Base-by-base conservation (phyloP, 345 rosid genomes). In the Adansonia digitata region DNA sequence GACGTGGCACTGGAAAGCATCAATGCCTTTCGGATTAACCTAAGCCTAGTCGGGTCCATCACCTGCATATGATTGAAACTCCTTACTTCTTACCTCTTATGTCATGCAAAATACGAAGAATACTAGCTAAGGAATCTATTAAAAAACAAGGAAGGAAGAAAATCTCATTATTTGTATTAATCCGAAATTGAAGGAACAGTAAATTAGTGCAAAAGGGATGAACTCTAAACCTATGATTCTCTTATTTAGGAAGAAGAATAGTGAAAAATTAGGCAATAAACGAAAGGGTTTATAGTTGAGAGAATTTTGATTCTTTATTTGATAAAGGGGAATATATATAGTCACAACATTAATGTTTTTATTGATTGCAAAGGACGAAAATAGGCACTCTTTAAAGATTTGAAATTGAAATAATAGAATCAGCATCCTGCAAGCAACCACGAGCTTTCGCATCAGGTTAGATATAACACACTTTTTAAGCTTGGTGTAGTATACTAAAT, bases 401-500 rank as follows among this genome's bases (percentile, higher is more conserved):
- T 52, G 74, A 37, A 53, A 56, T 26, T 11, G 2, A 42, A 12
- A 27, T 5, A 5, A 12, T 9, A 71, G 49, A 53, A 53, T 35
- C 37, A 37, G 64, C 34, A 71, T 71, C 53, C 55, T 1, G 7
- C 34, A 31, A 31, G 34, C 34, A 31, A 1, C 72, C 52, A 68
- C 51, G 17, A 55, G 43, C 51, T 55, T 71, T 71, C 11, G 10
- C 74, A 35, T 71, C 46, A 71, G 31, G 49, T 51, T 70, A 48
- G 71, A 66, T 43, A 70, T 49, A 49, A 3, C 46, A 43, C 17
- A 34, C 26, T 15, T 51, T 37, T 39, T 45, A 13, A 35, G 31
- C 14, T 62, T 62, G 37, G 64, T 42, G 43, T 2, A 26, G 20
- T n/a, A 14, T 31, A 13, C 14, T 39, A 35, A 53, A 62, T 55